phyloP scores from a whole-genome alignment of 306 rosid species.

The Cercis canadensis region DNA sequence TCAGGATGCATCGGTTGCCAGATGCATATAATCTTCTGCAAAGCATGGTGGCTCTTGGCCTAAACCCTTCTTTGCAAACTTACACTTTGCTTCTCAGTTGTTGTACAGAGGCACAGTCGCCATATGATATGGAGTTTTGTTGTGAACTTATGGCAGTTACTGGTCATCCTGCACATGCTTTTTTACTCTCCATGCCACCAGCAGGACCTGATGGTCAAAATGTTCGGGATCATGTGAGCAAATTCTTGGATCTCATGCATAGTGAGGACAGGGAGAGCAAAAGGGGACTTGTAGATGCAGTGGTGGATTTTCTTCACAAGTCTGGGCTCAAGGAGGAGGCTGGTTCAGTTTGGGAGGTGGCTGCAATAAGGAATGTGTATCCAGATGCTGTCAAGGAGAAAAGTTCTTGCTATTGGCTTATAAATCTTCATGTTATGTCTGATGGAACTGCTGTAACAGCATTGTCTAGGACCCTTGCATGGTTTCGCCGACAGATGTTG shows the following conservation, averaged over 20 bases:
- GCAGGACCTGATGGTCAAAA: conserved; percentile 92
- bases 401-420: conserved; percentile 87
- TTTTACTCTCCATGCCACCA: conserved; percentile 80
- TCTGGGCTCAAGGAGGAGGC: conserved; percentile 99
- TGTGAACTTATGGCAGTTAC: conserved; percentile 77
- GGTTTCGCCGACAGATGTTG: conserved; percentile 85
- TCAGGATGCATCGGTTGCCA: conserved; percentile 69
- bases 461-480: conserved; percentile 85
- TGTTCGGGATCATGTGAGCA: conserved; percentile 76
- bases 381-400: conserved; percentile 90
- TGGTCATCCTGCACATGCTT: conserved; percentile 91
- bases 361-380: conserved; percentile 79
- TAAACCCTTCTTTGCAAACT: conserved; percentile 87
- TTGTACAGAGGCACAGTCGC: conserved; percentile 80
- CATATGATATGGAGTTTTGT: conserved; percentile 74
- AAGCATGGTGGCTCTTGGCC: conserved; percentile 73
- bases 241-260: conserved; percentile 86
- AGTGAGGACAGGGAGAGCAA: conserved; percentile 93
- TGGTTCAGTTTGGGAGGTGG: conserved; percentile 96
- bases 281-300: conserved; percentile 97
- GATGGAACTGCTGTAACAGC: conserved; percentile 96
- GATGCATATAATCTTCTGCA: conserved; percentile 81
- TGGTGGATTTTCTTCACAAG: conserved; percentile 95
- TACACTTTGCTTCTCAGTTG: conserved; percentile 92
- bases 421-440: conserved; percentile 95